phyloP scores from a whole-genome alignment of 1,139 yeast species.

The Candida pseudoviswanathii region DNA sequence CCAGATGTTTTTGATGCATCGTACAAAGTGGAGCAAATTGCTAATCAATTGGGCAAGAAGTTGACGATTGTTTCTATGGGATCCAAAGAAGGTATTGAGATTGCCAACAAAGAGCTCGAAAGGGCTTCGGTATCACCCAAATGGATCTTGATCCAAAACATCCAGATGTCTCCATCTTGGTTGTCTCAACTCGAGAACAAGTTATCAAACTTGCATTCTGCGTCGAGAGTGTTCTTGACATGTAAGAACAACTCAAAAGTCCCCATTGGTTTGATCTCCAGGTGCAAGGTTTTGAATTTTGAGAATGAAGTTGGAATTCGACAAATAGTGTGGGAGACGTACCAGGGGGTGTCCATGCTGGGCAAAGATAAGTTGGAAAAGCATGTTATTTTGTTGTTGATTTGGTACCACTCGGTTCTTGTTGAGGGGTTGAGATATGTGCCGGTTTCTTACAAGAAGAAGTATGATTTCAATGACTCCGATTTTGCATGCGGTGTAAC shows the following conservation, averaged over 20 bases:
- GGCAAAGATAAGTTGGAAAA: conserved; percentile 33
- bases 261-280: conserved; percentile 54
- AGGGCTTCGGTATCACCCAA: conserved; percentile 47
- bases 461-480: conserved; percentile 73
- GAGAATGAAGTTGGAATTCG: conserved; percentile 68
- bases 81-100: conserved; percentile 62
- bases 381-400: conserved; percentile 54
- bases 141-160: conserved; percentile 79
- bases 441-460: conserved; percentile 63
- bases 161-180: conserved; percentile 74
- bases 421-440: conserved; percentile 59
- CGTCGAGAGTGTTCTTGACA: conserved; percentile 62
- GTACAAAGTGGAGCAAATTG: conserved; percentile 50
- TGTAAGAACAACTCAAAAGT: conserved; percentile 51
- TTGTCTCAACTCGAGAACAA: conserved; percentile 53
- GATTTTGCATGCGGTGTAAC: conserved; percentile 60
- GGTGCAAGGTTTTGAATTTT: conserved; percentile 54
- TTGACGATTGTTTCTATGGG: conserved; percentile 70
- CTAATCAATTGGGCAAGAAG: conserved; percentile 25
- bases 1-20: conserved; percentile 72
- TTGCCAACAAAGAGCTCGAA: conserved; percentile 58
- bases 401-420: conserved; percentile 72
- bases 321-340: conserved; percentile 46
- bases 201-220: conserved; percentile 29
- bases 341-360: conserved; percentile 28